Evolutionary conservation across 257 asterid species (phyloP).

Genomic region (Paulownia fortunei): DNA sequence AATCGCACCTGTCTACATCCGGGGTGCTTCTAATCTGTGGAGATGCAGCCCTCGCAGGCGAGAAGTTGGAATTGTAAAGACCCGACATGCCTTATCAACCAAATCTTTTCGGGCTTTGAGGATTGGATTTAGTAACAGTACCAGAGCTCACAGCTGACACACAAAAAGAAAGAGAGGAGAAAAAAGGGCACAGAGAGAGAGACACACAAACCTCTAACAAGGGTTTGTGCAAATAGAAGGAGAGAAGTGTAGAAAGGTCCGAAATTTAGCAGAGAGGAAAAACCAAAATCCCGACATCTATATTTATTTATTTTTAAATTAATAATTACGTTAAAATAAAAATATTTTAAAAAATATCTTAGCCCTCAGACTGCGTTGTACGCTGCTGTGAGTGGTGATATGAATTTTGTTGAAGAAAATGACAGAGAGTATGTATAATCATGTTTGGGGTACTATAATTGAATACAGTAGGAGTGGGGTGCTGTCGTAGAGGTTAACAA

Average conservation of each 20-base stretch:
- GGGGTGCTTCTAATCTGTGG: slow-evolving; percentile 72
- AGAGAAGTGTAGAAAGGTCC: slow-evolving; percentile 27
- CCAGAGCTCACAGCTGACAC: slow-evolving; percentile 15
- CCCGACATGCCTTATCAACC: slow-evolving; percentile 62
- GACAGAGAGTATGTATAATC: too few species aligned
- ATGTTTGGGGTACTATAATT: too few species aligned
- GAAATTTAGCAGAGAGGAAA: slow-evolving; percentile 29
- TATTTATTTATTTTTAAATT: background rate
- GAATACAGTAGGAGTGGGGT: too few species aligned
- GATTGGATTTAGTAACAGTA: slow-evolving; percentile 30
- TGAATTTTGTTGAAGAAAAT: too few species aligned
- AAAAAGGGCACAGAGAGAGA: background rate
- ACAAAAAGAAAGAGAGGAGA: background rate
- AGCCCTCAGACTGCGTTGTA: too few species aligned
- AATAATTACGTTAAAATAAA: background rate
- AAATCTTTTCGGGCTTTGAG: slow-evolving; percentile 25
- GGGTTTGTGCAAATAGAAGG: slow-evolving; percentile 32
- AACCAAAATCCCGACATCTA: slow-evolving; percentile 26
- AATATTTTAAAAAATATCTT: background rate
- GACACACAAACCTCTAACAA: slow-evolving; percentile 32
- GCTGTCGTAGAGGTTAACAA: too few species aligned
- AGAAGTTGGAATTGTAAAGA: slow-evolving; percentile 74
- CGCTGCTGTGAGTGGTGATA: too few species aligned
- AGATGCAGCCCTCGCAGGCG: slow-evolving; percentile 83
- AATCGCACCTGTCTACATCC: slow-evolving; percentile 67